Evolutionary conservation across 257 asterid species (phyloP).

Genomic region (Nicotiana obtusifolia): DNA sequence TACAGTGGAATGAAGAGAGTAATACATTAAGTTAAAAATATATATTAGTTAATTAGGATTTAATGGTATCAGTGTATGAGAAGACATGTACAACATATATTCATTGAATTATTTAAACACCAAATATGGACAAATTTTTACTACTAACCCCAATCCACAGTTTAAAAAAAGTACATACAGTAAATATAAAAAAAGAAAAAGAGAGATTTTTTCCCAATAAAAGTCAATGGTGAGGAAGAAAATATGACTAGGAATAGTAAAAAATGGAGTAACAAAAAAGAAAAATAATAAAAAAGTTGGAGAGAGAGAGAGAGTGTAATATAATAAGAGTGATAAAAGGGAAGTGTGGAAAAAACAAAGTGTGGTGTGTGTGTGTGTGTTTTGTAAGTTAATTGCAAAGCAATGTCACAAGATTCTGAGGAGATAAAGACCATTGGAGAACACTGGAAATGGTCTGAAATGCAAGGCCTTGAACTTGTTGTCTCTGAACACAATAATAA

Average conservation of each 20-base stretch:
- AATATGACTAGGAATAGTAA: constrained; percentile 10
- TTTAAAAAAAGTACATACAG: background rate
- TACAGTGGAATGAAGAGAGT: too few relatives aligned
- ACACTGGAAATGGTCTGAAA: constrained; percentile 83
- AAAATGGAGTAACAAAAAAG: constrained; percentile 8
- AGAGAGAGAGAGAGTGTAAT: constrained; percentile 3
- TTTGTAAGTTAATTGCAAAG: constrained; percentile 26
- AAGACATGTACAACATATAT: too few relatives aligned
- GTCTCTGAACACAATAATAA: constrained; percentile 15
- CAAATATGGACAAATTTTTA: too few relatives aligned
- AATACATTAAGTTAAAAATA: too few relatives aligned
- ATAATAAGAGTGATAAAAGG: constrained; percentile 18
- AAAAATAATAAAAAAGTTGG: background rate
- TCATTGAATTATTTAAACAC: too few relatives aligned
- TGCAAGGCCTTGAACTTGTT: constrained; percentile 70
- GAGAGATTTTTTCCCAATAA: background rate
- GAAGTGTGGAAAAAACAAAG: constrained; percentile 11
- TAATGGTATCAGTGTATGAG: too few relatives aligned
- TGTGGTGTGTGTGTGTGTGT: constrained; percentile 12
- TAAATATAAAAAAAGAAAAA: background rate
- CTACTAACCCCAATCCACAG: background rate
- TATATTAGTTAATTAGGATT: too few relatives aligned
- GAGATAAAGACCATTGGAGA: constrained; percentile 53
- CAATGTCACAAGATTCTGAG: constrained; percentile 52
- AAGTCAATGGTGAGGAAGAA: background rate